Conservation (phyloP, 495 filamentous ascomycete genomes). For the Filosporella fistucella region DNA sequence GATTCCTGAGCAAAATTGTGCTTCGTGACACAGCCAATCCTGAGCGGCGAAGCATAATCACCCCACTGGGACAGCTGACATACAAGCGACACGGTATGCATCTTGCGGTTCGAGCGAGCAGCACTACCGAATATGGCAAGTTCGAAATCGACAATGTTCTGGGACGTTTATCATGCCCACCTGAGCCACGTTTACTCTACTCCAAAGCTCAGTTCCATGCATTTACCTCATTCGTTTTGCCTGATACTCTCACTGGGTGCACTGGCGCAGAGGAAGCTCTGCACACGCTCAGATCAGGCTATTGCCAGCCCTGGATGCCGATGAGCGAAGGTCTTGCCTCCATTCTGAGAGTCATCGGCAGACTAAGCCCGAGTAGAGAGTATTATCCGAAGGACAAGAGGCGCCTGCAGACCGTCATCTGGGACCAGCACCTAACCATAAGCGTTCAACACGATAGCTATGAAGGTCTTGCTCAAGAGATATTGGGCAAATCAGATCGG, state of each 20-base stretch:
- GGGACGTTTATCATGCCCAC: conserved; percentile 38
- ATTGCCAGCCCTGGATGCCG: conserved; percentile 35
- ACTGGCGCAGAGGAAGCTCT: conserved; percentile 61
- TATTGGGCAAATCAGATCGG: conserved; percentile 33
- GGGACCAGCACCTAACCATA: conserved; percentile 30
- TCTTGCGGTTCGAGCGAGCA: conserved; percentile 7
- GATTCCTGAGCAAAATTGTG: conserved; percentile 41
- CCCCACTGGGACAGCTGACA: conserved; percentile 27
- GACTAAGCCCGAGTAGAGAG: conserved; percentile 41
- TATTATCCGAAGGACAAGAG: conserved; percentile 52
- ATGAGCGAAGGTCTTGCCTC: conserved; percentile 18
- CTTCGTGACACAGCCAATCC: conserved; percentile 31
- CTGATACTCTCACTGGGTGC: conserved; percentile 49
- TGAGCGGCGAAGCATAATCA: conserved; percentile 30
- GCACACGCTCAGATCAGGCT: conserved; percentile 42
- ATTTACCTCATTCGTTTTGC: conserved; percentile 50
- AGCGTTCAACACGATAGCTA: conserved; percentile 53
- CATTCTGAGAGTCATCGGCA: conserved; percentile 33
- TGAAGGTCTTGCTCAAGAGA: conserved; percentile 31
- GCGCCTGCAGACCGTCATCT: conserved; percentile 19
- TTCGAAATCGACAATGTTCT: conserved; percentile 45
- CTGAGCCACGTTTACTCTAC: conserved; percentile 40
- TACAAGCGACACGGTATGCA: conserved; percentile 11
- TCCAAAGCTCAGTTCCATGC: conserved; percentile 55
- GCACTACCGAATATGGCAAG: conserved; percentile 14